phyloP scores from a whole-genome alignment of 352 stramenopile genomes.

The Pilasporangium apinafurcum region DNA sequence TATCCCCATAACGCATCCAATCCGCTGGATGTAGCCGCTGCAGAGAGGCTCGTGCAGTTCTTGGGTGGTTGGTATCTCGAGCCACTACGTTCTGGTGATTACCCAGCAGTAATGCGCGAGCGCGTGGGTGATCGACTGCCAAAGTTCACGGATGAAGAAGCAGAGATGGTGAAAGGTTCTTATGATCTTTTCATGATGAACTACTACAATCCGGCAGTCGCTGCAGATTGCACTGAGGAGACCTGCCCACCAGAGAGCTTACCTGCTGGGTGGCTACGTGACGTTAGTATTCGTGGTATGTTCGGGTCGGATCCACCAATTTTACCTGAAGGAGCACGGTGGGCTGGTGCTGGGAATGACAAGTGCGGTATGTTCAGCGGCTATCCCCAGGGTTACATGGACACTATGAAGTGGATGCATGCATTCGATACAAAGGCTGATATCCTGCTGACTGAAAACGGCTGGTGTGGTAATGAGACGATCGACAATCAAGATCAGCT shows the following conservation, averaged over 20 bases:
- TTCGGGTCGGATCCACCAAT: slow-evolving; percentile 54
- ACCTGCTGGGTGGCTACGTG: slow-evolving; percentile 26
- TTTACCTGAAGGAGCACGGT: slow-evolving; percentile 47
- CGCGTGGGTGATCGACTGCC: slow-evolving; percentile 74
- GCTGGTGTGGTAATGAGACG: slow-evolving; percentile 47
- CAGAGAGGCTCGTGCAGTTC: slow-evolving; percentile 85
- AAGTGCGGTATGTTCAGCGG: slow-evolving; percentile 34
- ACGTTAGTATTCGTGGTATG: slow-evolving; percentile 44
- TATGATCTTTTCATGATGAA: slow-evolving; percentile 95
- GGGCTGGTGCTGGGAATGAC: slow-evolving; percentile 15
- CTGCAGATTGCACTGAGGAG: slow-evolving; percentile 35
- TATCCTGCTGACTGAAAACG: slow-evolving; percentile 65
- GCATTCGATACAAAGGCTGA: slow-evolving; percentile 27
- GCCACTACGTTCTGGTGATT: slow-evolving; percentile 88
- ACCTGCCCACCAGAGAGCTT: slow-evolving; percentile 23
- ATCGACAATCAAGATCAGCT: slow-evolving; percentile 51
- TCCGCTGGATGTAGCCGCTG: slow-evolving; percentile 44
- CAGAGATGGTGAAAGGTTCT: slow-evolving; percentile 69
- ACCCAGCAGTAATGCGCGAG: slow-evolving; percentile 88
- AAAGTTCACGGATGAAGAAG: slow-evolving; percentile 75
- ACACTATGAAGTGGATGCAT: slow-evolving; percentile 67
- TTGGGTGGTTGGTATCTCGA: slow-evolving; percentile 90
- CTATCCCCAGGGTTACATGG: slow-evolving; percentile 45
- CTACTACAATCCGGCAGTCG: slow-evolving; percentile 75
- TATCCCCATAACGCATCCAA: slow-evolving; percentile 67